phyloP scores from a whole-genome alignment of 2,329 filamentous ascomycete genomes.

The Ascocoryne sarcoides region DNA sequence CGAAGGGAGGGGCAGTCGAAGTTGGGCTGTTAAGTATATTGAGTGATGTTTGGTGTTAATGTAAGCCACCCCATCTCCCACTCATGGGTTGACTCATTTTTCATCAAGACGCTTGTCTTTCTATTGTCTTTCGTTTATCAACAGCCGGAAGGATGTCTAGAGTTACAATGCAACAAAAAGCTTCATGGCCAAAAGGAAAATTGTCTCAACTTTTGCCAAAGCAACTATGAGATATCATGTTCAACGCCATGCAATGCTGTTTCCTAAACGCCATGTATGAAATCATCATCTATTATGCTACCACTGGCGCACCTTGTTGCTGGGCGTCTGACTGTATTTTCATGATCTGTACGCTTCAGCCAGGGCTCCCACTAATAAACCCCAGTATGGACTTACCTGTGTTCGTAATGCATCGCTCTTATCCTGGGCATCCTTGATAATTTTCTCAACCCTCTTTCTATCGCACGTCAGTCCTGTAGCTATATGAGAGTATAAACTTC shows the following conservation, averaged over 20 bases:
- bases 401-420: conserved; percentile 56
- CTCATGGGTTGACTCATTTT: too few species aligned
- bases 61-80: too few species aligned
- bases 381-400: conserved; percentile 43
- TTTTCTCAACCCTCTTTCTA: conserved; percentile 57
- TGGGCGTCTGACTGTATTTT: conserved; percentile 34
- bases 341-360: conserved; percentile 33
- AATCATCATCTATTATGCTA: neutral
- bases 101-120: too few species aligned
- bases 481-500: neutral
- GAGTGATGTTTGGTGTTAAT: too few species aligned
- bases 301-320: conserved; percentile 16
- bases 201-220: too few species aligned
- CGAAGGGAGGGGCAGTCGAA: too few species aligned
- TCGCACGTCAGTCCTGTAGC: conserved; percentile 6
- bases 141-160: too few species aligned
- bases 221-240: neutral
- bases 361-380: too few species aligned
- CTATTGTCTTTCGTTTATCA: too few species aligned
- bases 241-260: neutral
- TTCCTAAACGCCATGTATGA: neutral
- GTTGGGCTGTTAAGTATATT: too few species aligned
- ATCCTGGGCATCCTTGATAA: conserved; percentile 55
- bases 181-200: too few species aligned
- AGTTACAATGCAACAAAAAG: too few species aligned